Evolutionary conservation across 2,329 filamentous ascomycete genomes (phyloP).

Genomic region (Chrysoporthe deuterocubensis): DNA sequence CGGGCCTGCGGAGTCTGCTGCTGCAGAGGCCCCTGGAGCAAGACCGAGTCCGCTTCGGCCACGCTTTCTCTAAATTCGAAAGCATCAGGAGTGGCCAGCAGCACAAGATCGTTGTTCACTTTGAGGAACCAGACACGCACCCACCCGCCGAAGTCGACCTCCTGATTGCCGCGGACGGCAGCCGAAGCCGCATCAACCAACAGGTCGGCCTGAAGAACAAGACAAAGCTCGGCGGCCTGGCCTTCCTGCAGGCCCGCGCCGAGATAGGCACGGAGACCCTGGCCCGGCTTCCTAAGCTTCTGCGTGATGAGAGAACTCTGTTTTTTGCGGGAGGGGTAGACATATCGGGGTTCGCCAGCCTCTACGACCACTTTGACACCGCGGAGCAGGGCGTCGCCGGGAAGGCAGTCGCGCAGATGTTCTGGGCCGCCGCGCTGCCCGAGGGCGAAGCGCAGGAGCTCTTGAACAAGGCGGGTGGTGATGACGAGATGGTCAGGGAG

Average conservation of each 20-base stretch:
- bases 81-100: too few species aligned
- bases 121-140: neutral
- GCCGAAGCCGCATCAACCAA: conserved; percentile 4
- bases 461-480: neutral
- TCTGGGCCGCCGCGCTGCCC: neutral
- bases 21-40: neutral
- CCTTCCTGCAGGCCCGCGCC: neutral
- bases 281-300: neutral
- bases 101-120: neutral
- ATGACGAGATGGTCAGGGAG: neutral
- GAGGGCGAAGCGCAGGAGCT: neutral
- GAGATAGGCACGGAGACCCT: neutral
- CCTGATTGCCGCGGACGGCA: neutral
- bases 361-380: neutral
- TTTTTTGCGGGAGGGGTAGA: neutral
- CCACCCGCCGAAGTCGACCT: conserved; percentile 9
- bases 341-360: neutral
- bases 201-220: conserved; percentile 4
- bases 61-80: neutral
- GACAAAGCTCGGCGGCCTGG: neutral
- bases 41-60: neutral
- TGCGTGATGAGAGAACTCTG: neutral
- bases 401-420: neutral
- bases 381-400: neutral
- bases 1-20: neutral